Base-by-base conservation (phyloP, 257 asterid species). In the Linaria vulgaris region DNA sequence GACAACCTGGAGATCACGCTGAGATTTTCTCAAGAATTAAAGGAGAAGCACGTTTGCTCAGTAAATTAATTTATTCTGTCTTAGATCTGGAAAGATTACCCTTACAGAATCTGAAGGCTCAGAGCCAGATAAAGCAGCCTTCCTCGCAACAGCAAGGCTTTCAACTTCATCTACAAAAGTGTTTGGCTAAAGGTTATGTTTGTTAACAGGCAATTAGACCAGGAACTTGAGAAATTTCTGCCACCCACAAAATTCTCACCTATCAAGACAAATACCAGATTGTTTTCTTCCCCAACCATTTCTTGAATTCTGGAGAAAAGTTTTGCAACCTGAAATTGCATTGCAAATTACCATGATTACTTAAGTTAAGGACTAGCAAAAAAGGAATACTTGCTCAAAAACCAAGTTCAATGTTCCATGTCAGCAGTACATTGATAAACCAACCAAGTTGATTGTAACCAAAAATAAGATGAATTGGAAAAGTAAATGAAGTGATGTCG, bases 91-190 rank as follows among this genome's bases (percentile, higher is more conserved):
- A 69, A 66, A 59, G 21, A 63, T n/a, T 82, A 94, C 97, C 95
- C 97, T 81, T 76, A 94, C 90, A 72, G 97, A 94, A 80, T 94
- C 99, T 43, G 99, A 94, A 78, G 99, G 99, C 85, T 94, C 99
- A 44, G 99, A 90, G 12, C 99, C 97, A 72, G 97, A 90, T 79
- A 94, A 74, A 62, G 99, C 97, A 78, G 96, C 95, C 70, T 85
- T 85, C 79, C 99, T 87, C 55, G 99, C 96, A 78, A 96, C 99
- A 69, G 99, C 99, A 6, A 94, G 96, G 79, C 99, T 90, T 85
- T 94, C 99, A 69, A 94, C 95, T 84, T 94, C 99, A 84, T 90
- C 99, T 94, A 69, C 64, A 66, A 15, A 67, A 43, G 66, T 67
- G 58, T 55, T 63, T 38, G 16, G n/a, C 46, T 49, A 44, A 71